A percentile compares a stretch with the other conserved stretches of the same genome.
phyloP scores from a whole-genome alignment of 441 rosid genomes.

The Syzygium malaccense region DNA sequence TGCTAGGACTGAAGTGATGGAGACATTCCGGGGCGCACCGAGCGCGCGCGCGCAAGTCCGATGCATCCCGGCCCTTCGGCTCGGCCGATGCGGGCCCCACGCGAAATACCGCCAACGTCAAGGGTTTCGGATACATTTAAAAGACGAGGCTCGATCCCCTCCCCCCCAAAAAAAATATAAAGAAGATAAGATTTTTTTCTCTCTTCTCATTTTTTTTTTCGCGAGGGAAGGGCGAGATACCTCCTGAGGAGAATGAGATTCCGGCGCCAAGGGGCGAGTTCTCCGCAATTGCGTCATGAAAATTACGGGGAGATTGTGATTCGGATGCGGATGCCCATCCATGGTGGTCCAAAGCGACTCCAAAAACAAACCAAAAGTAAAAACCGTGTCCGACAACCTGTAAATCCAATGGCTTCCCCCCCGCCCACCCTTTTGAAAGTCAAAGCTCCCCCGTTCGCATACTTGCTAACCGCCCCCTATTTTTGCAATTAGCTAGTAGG shows the following conservation, averaged over 20 bases:
- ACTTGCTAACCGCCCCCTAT: too few relatives aligned
- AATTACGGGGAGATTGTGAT: background rate
- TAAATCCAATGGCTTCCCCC: background rate
- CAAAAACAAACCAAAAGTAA: fast-evolving
- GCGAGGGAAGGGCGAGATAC: background rate
- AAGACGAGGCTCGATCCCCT: too few relatives aligned
- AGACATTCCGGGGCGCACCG: background rate
- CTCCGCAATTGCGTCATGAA: background rate
- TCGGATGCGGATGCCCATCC: background rate
- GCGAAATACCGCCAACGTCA: background rate
- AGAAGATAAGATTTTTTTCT: background rate
- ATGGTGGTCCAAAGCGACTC: background rate
- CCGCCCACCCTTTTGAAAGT: background rate
- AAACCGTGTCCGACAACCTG: background rate
- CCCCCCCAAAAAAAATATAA: too few relatives aligned
- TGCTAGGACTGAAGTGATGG: fast-evolving
- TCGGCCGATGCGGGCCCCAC: background rate
- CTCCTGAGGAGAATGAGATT: background rate
- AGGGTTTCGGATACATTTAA: background rate
- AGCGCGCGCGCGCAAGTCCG: background rate
- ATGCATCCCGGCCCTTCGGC: too few relatives aligned
- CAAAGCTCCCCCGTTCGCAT: background rate
- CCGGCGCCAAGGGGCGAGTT: background rate
- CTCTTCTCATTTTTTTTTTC: fast-evolving
- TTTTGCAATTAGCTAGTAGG: too few relatives aligned